These are phyloP conservation scores for Zygoascus tannicola DNA, from an alignment of 805 yeast species.

Conservation along the genomic window DNA sequence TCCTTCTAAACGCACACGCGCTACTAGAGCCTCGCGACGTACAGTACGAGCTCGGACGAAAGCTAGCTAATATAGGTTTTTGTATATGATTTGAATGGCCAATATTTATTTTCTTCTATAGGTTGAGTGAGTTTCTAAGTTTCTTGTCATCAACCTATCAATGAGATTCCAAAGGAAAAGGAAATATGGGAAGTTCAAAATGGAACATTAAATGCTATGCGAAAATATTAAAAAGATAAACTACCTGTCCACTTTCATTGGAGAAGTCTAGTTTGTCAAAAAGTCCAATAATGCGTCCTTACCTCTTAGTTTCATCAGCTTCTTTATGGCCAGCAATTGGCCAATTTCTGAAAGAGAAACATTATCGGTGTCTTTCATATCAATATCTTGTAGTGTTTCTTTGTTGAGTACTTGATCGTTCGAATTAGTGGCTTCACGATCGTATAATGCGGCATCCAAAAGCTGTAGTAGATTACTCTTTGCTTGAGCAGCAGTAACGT, in stretches of 20 bases:
- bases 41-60: too few relatives aligned
- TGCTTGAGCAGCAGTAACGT: slow-evolving; percentile 27
- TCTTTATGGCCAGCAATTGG: slow-evolving; percentile 47
- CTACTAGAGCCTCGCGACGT: too few relatives aligned
- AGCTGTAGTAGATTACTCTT: slow-evolving; percentile 20
- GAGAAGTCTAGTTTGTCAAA: slow-evolving; percentile 26
- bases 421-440: neutral
- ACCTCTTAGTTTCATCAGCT: slow-evolving; percentile 60
- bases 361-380: slow-evolving; percentile 4
- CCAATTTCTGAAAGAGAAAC: neutral
- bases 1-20: too few relatives aligned
- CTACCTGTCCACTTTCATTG: too few relatives aligned
- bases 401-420: slow-evolving; percentile 25
- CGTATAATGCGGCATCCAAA: slow-evolving; percentile 31
- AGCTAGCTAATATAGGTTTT: too few relatives aligned
- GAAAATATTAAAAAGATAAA: neutral
- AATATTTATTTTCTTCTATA: too few relatives aligned
- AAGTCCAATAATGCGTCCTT: slow-evolving; percentile 53
- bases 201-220: too few relatives aligned
- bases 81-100: too few relatives aligned
- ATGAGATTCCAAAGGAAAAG: too few relatives aligned
- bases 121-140: too few relatives aligned
- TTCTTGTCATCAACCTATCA: too few relatives aligned
- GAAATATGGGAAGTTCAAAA: too few relatives aligned
- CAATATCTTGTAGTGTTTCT: slow-evolving; percentile 20